Evolutionary conservation across 257 asterid species (phyloP).

Genomic region (Nicotiana sylvestris): DNA sequence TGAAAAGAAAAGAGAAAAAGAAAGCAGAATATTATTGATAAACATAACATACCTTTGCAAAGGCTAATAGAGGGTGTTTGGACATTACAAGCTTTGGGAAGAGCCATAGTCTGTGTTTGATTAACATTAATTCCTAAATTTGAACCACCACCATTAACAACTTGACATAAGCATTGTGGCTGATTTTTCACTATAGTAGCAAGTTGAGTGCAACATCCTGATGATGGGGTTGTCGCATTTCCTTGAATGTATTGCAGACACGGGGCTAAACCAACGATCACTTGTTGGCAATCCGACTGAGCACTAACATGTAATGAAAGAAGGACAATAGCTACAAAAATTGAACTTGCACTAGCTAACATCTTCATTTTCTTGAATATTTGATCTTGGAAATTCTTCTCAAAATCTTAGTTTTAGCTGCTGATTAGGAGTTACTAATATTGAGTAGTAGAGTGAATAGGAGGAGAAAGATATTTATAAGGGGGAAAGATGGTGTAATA

Average conservation of each 20-base stretch:
- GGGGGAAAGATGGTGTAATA: background rate
- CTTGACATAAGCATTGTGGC: constrained; percentile 50
- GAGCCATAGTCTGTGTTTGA: constrained; percentile 44
- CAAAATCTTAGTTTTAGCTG: background rate
- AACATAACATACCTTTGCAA: constrained; percentile 35
- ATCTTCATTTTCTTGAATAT: background rate
- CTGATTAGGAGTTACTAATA: background rate
- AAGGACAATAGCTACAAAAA: constrained; percentile 11
- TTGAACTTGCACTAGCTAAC: constrained; percentile 4
- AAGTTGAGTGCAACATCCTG: constrained; percentile 54
- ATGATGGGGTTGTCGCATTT: constrained; percentile 41
- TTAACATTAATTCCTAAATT: constrained; percentile 40
- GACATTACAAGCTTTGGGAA: constrained; percentile 48
- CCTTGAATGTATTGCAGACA: constrained; percentile 54
- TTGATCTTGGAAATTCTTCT: background rate
- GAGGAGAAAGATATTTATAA: constrained; percentile 14
- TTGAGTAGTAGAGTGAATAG: background rate
- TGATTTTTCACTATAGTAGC: constrained; percentile 32
- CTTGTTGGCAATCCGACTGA: constrained; percentile 40
- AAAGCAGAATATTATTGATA: background rate
- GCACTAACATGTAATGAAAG: constrained; percentile 20
- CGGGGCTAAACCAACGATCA: constrained; percentile 44
- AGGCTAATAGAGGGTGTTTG: constrained; percentile 46
- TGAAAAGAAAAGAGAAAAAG: background rate
- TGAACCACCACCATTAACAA: constrained; percentile 33